phyloP scores from a whole-genome alignment of 208 protist genomes.

The Crithidia fasciculata region DNA sequence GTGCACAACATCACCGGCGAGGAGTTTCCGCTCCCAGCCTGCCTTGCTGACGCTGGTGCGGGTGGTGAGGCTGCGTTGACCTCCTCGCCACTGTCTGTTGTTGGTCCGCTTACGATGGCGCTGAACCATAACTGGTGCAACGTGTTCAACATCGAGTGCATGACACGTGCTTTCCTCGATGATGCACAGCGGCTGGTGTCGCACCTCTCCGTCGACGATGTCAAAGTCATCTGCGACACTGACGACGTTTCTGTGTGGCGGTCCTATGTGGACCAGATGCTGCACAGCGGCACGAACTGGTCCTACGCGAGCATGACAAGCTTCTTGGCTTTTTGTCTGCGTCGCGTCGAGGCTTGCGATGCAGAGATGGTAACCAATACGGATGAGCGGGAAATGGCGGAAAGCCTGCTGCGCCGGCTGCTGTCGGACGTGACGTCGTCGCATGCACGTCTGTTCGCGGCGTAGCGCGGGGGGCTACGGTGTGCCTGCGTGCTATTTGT shows the following conservation, averaged over 20 bases:
- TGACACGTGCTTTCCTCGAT: conserved; percentile 56
- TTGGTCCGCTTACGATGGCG: conserved; percentile 58
- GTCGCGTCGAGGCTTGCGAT: background rate
- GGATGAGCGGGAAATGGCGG: conserved; percentile 10
- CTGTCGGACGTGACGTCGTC: background rate
- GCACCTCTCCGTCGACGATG: conserved; percentile 48
- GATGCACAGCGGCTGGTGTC: conserved; percentile 46
- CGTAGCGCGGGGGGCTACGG: background rate
- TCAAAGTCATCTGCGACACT: conserved; percentile 43
- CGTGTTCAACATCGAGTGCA: conserved; percentile 59
- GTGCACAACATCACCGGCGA: conserved; percentile 83
- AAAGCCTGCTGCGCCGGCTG: background rate
- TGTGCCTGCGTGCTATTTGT: background rate
- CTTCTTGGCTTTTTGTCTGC: conserved; percentile 49
- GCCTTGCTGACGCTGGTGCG: no score
- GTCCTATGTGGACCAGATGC: conserved; percentile 53
- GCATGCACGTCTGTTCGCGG: background rate
- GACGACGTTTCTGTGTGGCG: conserved; percentile 42
- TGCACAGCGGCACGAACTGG: conserved; percentile 74
- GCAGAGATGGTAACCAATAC: background rate
- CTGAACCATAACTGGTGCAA: conserved; percentile 93
- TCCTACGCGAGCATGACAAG: conserved; percentile 50
- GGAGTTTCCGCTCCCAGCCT: conserved; percentile 27
- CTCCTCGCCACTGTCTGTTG: background rate
- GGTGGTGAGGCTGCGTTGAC: background rate